Base-by-base conservation (phyloP, 2,329 filamentous ascomycete genomes). In the Coniochaeta sp. region DNA sequence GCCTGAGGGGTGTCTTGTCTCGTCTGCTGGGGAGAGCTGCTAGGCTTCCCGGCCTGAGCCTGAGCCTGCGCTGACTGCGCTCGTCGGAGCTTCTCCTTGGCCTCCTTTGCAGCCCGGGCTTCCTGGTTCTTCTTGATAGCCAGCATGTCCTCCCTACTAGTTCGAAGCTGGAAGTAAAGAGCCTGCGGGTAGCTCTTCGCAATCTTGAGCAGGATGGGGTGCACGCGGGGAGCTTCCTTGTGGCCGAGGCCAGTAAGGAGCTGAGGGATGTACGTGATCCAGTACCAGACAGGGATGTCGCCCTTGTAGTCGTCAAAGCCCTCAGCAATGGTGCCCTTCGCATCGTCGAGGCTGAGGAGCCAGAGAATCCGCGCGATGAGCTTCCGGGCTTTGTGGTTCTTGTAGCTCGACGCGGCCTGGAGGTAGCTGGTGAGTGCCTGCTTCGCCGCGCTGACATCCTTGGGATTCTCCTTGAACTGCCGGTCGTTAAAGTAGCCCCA, bases 401-500 rank as follows among this genome's bases (percentile, higher is more conserved):
- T 97, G 77, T 95, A 99, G 56, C 95, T 87, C 28, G 92, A 91
- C 16, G 94, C 91, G 24, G 95, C 94, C 68, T 99, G 94, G 20
- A 99, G 77, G 64, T 99, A 99, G 59, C 92, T 97, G 53, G 91
- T 96, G 18, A 99, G 81, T 0, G 95, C 94, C 65, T 95, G 94
- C 58, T 89, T 86, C 5, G 92, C 95, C 55, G 89, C 83, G 55
- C 86, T 87, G 51, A 95, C 77, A 63, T 96, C 89, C 4, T 78
- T 75, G 0, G 91, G 87, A 58, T 96, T 88, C 51, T 91, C 87
- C 71, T 96, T 97, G 77, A 97, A 99, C 52, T 94, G 86, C 60
- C 90, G 85, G 67, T 99, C 94, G 63, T 95, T 97, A 76, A 96
- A 99, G 63, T 95, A 91, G 49, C 94, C 94, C 94, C 94, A 99